Evolutionary conservation across 768 basidiomycete genomes (phyloP), one percentile per base, ranked within the genome.

Genomic region (Piloderma croceum): DNA sequence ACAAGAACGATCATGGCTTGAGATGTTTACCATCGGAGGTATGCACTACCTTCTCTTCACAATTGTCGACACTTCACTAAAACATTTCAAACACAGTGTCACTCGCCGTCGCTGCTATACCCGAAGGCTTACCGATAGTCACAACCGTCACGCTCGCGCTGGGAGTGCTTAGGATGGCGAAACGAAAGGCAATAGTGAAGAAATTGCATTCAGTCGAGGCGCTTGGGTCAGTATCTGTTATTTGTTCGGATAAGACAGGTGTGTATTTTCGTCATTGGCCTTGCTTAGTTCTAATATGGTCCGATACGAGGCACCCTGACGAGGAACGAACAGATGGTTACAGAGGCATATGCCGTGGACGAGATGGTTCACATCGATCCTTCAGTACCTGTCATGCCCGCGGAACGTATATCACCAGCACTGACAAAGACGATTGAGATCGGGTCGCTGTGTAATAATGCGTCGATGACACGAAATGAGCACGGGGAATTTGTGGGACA

Each of bases 1-100:
- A 46, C 93, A 97, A 56, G 69, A 78, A 27, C 73, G 94, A 15
- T 76, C 84, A 7, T 96, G 91, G 93, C 65, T 97, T 9, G 93
- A 94, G 34, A 98, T 97, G 94, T 97, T 98, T 57, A 98, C 93
- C 7, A 98, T 98, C 46, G 93, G 93, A 69, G 92, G 92, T 93
- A 53, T 39, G 79, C 60, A 27, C 13, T 7, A 13, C 20, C 19
- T 4, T 25, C 4, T 34, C 33, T 31, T 21, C n/a, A n/a, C n/a
- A n/a, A n/a, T 13, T 24, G 24, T 29, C 34, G 15, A 19, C 32
- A 13, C 22, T 24, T 19, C 12, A 20, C 4, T 4, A 27, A 23
- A 18, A 39, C 35, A 29, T 42, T 5, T 17, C 18, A n/a, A n/a
- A n/a, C 31, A 19, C 61, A 96, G 93, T 98, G 3, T 98, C 93